Evolutionary conservation across 768 basidiomycete genomes (phyloP).

Genomic region (Serendipita sp.): DNA sequence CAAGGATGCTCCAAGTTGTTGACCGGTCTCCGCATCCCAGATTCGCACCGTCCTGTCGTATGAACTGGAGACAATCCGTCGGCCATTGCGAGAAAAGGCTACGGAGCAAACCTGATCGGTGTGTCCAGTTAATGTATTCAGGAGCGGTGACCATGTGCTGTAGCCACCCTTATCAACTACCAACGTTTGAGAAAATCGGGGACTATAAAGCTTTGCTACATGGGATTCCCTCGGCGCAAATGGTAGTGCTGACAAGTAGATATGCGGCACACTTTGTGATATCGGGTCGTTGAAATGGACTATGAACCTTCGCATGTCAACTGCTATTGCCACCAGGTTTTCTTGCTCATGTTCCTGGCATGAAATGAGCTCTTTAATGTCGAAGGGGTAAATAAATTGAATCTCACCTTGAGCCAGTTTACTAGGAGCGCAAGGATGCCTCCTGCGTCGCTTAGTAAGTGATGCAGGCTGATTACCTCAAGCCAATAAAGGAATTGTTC

Average conservation of each 20-base stretch:
- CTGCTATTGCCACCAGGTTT: background rate
- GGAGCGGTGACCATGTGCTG: background rate
- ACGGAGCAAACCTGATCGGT: conserved; percentile 3
- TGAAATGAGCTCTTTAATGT: background rate
- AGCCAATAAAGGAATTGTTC: background rate
- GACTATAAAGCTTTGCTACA: background rate
- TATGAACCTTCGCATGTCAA: background rate
- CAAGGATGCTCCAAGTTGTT: background rate
- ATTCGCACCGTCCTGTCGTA: background rate
- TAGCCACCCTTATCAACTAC: background rate
- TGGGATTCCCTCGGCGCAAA: conserved; percentile 12
- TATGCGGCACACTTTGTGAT: conserved; percentile 6
- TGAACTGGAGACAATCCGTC: conserved; percentile 7
- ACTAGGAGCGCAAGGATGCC: background rate
- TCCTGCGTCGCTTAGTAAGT: background rate
- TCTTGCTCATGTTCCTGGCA: background rate
- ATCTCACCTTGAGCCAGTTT: background rate
- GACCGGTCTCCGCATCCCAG: conserved; percentile 7
- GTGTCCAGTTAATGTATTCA: background rate
- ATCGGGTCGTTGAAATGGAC: background rate
- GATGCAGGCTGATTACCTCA: background rate
- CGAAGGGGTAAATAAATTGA: background rate
- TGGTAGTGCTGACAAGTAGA: conserved; percentile 12
- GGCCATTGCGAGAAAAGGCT: conserved; percentile 8
- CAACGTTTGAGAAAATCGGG: background rate